A percentile compares a stretch with the other conserved stretches of the same genome.
Conservation (phyloP, 208 protist genomes). For the Trypanosomatidae sp. region DNA sequence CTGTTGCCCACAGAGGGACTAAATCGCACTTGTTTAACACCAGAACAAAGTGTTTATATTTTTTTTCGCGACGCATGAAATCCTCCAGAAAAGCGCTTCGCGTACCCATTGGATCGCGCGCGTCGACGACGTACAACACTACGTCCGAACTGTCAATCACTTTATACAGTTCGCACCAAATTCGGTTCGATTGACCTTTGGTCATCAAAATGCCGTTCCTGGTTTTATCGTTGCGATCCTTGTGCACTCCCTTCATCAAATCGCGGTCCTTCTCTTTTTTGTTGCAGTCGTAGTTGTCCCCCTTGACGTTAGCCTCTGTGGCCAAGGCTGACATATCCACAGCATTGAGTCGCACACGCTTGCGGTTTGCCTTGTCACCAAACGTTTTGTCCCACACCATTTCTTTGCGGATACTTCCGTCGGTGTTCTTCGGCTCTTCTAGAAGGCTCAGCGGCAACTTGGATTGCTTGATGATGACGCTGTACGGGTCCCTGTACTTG, state of each 20-base stretch:
- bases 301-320: slow-evolving; percentile 41
- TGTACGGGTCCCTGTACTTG: slow-evolving; percentile 97
- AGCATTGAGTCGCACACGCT: slow-evolving; percentile 75
- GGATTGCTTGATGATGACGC: slow-evolving; percentile 95
- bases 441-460: slow-evolving; percentile 98
- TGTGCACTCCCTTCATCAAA: slow-evolving; percentile 43
- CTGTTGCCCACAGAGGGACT: slow-evolving; percentile 98
- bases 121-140: slow-evolving; percentile 98
- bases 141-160: slow-evolving; percentile 99
- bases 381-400: slow-evolving; percentile 97
- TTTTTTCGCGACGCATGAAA: slow-evolving; percentile 94
- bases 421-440: slow-evolving; percentile 77
- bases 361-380: slow-evolving; percentile 94
- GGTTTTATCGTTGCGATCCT: slow-evolving; percentile 73
- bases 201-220: slow-evolving; percentile 93
- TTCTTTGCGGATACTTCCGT: slow-evolving; percentile 91
- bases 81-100: slow-evolving; percentile 94
- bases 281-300: slow-evolving; percentile 52
- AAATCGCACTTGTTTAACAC: slow-evolving; percentile 99
- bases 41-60: slow-evolving; percentile 99
- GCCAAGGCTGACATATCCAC: slow-evolving; percentile 62
- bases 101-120: slow-evolving; percentile 99
- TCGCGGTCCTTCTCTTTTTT: slow-evolving; percentile 62
- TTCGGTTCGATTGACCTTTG: slow-evolving; percentile 98
- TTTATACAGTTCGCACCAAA: slow-evolving; percentile 99